A percentile compares a stretch with the other conserved stretches of the same genome.
These are phyloP conservation scores for Pleoardoris graminearum DNA, from an alignment of 2,329 filamentous ascomycete species.

Conservation along the genomic window DNA sequence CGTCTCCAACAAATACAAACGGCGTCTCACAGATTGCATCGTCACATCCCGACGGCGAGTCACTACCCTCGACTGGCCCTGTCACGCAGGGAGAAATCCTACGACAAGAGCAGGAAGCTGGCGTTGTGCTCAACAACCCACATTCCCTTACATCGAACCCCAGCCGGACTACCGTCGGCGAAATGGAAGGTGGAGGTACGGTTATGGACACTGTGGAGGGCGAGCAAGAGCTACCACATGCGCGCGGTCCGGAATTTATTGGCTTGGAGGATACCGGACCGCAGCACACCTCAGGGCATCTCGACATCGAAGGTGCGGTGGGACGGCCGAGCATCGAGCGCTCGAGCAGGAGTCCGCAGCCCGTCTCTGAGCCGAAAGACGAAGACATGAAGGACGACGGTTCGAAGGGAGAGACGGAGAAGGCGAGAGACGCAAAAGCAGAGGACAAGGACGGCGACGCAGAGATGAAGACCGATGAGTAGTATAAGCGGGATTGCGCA, in stretches of 20 bases:
- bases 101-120: conserved; percentile 82
- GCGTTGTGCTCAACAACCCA: conserved; percentile 66
- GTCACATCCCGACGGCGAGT: conserved; percentile 40
- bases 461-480: conserved; percentile 28
- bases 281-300: conserved; percentile 61
- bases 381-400: conserved; percentile 27
- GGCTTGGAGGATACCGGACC: conserved; percentile 86
- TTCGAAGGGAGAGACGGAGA: conserved; percentile 22
- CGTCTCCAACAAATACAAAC: conserved; percentile 5
- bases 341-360: conserved; percentile 32
- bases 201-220: conserved; percentile 44
- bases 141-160: conserved; percentile 32
- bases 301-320: conserved; percentile 44
- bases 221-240: conserved; percentile 70
- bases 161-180: conserved; percentile 31
- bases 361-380: conserved; percentile 18
- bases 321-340: conserved; percentile 39
- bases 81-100: conserved; percentile 79
- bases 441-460: conserved; percentile 18
- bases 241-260: conserved; percentile 80
- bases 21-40: conserved; percentile 35
- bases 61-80: conserved; percentile 41
- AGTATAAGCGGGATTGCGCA: background rate
- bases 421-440: conserved; percentile 18
- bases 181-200: conserved; percentile 35